Base-by-base conservation (phyloP, 2,329 filamentous ascomycete genomes). In the Ceratocystis cubensis region DNA sequence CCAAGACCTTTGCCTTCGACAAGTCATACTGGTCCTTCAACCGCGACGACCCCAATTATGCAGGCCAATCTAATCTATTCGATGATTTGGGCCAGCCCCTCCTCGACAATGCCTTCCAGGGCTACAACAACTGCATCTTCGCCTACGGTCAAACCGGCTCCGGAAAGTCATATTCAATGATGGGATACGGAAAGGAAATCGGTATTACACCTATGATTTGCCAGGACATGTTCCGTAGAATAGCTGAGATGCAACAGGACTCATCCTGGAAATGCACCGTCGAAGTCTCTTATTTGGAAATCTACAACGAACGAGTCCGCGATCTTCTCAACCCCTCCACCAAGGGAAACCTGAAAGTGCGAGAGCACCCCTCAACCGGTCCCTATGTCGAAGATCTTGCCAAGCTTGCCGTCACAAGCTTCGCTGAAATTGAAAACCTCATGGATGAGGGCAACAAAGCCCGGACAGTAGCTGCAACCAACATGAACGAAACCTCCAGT, bases 401-500 rank as follows among this genome's bases (percentile, higher is more conserved):
- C 69, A 97, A 99, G 75, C 79, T 99, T 68, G 90, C 94, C 1
- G 94, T 99, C 50, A 85, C 91, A 71, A 93, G 91, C 68, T 97
- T 99, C 74, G 82, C 88, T 65, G 95, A 99, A 74, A 97, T 99
- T 71, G 94, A 99, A 73, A 87, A 96, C 74, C 79, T 99, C 72
- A 99, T 99, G 94, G 94, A 99, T 74, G 93, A 97, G 77, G 94
- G 94, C 73, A 99, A 99, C 80, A 99, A 99, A 78, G 94, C 94
- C 44, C 84, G 94, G 80, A 99, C 94, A 0, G 94, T 99, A 48
- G 94, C 94, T 2, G 94, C 94, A 6, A 99, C 94, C 48, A 99
- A 97, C 82, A 99, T 99, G 94, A 99, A 99, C 80, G 94, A 97
- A 77, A 99, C 95, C 0, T 96, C 91, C 68, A 96, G 91, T 83